These are phyloP conservation scores for Euphorbia celastroides DNA, from an alignment of 441 rosid species.

Conservation along the genomic window DNA sequence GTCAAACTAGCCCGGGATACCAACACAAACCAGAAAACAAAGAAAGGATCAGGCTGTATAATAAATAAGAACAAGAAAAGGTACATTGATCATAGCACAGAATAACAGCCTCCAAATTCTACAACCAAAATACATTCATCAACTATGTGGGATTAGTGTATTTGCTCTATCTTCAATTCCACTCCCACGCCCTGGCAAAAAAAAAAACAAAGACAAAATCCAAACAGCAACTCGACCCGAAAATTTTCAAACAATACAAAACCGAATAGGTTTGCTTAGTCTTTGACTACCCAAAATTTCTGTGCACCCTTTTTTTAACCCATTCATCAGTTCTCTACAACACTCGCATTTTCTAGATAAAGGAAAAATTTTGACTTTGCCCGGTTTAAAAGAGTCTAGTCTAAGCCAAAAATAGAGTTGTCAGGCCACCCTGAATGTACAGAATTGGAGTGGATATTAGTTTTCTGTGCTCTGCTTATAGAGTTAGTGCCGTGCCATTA, in stretches of 20 bases:
- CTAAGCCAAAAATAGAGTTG: conserved; percentile 34
- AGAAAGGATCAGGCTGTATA: neutral
- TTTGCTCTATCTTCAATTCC: conserved; percentile 6
- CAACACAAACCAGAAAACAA: too few relatives aligned
- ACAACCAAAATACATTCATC: conserved; percentile 9
- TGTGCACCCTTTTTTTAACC: conserved; percentile 24
- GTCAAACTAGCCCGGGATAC: too few relatives aligned
- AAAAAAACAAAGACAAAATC: conserved; percentile 12
- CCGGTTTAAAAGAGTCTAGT: conserved; percentile 21
- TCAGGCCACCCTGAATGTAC: conserved; percentile 49
- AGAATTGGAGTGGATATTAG: conserved; percentile 40
- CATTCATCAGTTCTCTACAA: conserved; percentile 25
- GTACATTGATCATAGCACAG: neutral
- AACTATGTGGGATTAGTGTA: neutral
- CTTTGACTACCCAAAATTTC: conserved; percentile 33
- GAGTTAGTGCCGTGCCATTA: conserved; percentile 39
- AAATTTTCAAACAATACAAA: conserved; percentile 25
- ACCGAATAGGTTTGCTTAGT: conserved; percentile 25
- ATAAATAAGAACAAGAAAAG: neutral
- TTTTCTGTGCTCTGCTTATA: conserved; percentile 27
- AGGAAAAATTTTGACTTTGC: conserved; percentile 26
- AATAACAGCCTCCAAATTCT: conserved; percentile 17
- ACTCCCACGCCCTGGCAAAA: conserved; percentile 21
- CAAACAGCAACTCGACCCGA: conserved; percentile 9
- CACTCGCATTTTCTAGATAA: conserved; percentile 21